Conservation (phyloP, 768 basidiomycete species). For the Hydnomerulius pinastri region DNA sequence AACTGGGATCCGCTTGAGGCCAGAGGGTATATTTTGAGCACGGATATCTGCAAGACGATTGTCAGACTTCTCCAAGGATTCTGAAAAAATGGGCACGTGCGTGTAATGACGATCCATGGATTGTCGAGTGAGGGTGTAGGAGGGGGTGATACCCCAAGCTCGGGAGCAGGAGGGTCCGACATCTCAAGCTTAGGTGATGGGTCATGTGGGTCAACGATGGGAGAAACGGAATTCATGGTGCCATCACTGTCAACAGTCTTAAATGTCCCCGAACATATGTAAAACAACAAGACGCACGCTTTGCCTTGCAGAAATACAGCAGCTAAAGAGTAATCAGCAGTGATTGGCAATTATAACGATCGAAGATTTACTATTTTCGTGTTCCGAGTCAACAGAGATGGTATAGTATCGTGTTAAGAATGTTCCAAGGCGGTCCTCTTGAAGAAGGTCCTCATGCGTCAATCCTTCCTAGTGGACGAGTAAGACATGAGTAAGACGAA, state of each 20-base stretch:
- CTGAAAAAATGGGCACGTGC: neutral
- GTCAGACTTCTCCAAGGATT: neutral
- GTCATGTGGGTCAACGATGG: neutral
- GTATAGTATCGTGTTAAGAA: neutral
- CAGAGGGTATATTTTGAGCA: conserved; percentile 6
- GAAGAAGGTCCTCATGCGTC: neutral
- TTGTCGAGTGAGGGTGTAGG: neutral
- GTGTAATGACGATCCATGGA: conserved; percentile 5
- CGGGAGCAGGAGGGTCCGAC: too few relatives aligned
- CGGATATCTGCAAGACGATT: conserved; percentile 7
- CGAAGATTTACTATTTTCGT: neutral
- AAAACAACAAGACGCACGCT: neutral
- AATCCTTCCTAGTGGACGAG: neutral
- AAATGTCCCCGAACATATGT: neutral
- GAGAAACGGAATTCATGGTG: neutral
- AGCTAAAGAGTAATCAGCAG: neutral
- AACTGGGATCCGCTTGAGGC: conserved; percentile 14
- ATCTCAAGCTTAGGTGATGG: neutral
- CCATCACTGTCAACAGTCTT: neutral
- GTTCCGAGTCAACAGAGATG: neutral
- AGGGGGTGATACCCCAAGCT: neutral
- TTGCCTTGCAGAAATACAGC: neutral
- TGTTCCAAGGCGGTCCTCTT: neutral
- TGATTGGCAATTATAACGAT: neutral
- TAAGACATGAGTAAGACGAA: neutral